Evolutionary conservation across 2,329 filamentous ascomycete genomes (phyloP).

Genomic region (Xylaria sp.): DNA sequence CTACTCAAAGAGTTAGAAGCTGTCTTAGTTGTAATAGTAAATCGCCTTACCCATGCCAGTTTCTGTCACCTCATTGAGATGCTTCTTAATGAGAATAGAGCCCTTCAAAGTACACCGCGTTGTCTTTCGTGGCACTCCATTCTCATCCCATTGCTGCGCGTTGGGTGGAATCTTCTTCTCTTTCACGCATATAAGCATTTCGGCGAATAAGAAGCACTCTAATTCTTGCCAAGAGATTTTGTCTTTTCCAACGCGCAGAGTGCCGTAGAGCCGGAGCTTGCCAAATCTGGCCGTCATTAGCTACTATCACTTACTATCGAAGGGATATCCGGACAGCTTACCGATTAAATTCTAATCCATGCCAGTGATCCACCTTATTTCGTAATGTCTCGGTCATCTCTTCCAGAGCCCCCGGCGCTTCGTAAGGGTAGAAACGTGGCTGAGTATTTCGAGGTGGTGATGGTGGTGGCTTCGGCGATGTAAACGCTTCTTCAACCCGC

Average conservation of each 20-base stretch:
- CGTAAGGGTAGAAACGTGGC: constrained; percentile 75
- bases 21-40: constrained; percentile 42
- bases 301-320: constrained; percentile 1
- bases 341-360: constrained; percentile 90
- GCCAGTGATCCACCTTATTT: constrained; percentile 96
- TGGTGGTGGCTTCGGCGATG: constrained; percentile 56
- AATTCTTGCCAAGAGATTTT: constrained; percentile 97
- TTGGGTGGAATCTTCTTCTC: constrained; percentile 80
- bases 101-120: constrained; percentile 92
- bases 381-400: constrained; percentile 88
- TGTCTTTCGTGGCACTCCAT: constrained; percentile 68
- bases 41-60: constrained; percentile 61
- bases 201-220: constrained; percentile 95
- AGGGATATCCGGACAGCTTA: constrained; percentile 52
- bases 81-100: constrained; percentile 98
- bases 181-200: constrained; percentile 99
- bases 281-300: constrained; percentile 74
- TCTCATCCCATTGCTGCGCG: constrained; percentile 74
- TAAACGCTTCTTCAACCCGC: constrained; percentile 64
- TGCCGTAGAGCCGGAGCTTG: constrained; percentile 88
- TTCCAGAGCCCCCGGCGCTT: constrained; percentile 80
- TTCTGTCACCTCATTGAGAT: constrained; percentile 88
- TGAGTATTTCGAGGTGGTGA: constrained; percentile 67
- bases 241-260: constrained; percentile 94
- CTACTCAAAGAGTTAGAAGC: constrained; percentile 45